Conservation (phyloP, 768 basidiomycete species). For the Cubamyces sp. region DNA sequence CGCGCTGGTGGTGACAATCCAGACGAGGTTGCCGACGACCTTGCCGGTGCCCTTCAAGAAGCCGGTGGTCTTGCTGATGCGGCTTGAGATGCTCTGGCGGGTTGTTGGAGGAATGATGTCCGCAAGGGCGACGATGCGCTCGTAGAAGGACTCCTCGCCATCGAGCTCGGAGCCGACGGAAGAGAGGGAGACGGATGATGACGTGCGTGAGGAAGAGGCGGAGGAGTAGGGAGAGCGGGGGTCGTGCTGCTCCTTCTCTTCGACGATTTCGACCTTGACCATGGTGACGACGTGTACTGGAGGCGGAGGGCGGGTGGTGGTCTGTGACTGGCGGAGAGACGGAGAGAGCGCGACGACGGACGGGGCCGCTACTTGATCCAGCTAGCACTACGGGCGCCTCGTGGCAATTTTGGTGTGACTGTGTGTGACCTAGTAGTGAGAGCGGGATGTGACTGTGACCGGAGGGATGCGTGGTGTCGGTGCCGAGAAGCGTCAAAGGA, state of each 20-base stretch:
- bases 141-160: constrained; percentile 80
- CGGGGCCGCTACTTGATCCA: neutral
- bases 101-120: constrained; percentile 96
- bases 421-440: neutral
- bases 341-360: neutral
- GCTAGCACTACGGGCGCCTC: neutral
- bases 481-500: constrained; percentile 23
- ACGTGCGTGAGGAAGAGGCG: constrained; percentile 72
- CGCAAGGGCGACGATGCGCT: constrained; percentile 88
- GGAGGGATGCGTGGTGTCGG: constrained; percentile 13
- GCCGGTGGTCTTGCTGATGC: constrained; percentile 59
- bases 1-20: constrained; percentile 94
- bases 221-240: constrained; percentile 72
- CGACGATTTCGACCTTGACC: constrained; percentile 94
- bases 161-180: constrained; percentile 75
- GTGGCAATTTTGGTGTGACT: constrained; percentile 8
- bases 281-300: constrained; percentile 46
- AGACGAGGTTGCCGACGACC: constrained; percentile 85
- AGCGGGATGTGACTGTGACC: constrained; percentile 6
- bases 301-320: constrained; percentile 9
- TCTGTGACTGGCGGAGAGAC: neutral
- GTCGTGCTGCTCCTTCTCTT: constrained; percentile 69
- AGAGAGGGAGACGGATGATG: constrained; percentile 74
- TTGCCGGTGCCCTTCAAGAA: constrained; percentile 71
- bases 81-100: constrained; percentile 71